Evolutionary conservation across 352 stramenopile genomes (phyloP).

Genomic region (Hyaloperonospora arabidopsidis): DNA sequence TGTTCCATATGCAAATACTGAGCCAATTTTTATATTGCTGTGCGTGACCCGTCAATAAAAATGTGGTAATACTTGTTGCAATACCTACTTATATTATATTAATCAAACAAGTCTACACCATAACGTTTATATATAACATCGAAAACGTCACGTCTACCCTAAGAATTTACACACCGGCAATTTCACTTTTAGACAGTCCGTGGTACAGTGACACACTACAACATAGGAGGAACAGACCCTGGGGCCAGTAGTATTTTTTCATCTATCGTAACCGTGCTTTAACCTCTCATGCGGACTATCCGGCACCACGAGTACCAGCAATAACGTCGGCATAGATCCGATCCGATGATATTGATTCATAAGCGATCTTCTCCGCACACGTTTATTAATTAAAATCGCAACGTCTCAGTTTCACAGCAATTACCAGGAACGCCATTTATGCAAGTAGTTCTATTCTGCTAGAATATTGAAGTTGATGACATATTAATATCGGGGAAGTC

Average conservation of each 20-base stretch:
- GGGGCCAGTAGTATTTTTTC: constrained; percentile 66
- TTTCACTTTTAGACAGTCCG: constrained; percentile 98
- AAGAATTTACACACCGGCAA: constrained; percentile 93
- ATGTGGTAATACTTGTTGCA: too few species aligned
- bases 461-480: constrained; percentile 99
- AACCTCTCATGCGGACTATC: constrained; percentile 93
- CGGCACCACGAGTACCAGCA: constrained; percentile 94
- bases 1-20: constrained; percentile 13
- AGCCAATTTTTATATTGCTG: too few species aligned
- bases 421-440: constrained; percentile 95
- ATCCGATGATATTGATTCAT: constrained; percentile 98
- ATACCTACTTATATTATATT: too few species aligned
- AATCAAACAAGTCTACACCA: constrained; percentile 88
- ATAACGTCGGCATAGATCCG: constrained; percentile 97
- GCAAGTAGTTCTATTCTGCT: constrained; percentile 99
- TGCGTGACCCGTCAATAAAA: too few species aligned
- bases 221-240: constrained; percentile 98
- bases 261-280: constrained; percentile 31
- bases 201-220: constrained; percentile 96
- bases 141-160: constrained; percentile 90
- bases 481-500: constrained; percentile 99
- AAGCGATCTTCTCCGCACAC: constrained; percentile 90
- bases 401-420: constrained; percentile 96
- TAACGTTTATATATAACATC: constrained; percentile 88
- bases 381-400: constrained; percentile 99